These are phyloP conservation scores for Fusarium odoratissimum DNA, from an alignment of 2,329 filamentous ascomycete species.

Conservation along the genomic window DNA sequence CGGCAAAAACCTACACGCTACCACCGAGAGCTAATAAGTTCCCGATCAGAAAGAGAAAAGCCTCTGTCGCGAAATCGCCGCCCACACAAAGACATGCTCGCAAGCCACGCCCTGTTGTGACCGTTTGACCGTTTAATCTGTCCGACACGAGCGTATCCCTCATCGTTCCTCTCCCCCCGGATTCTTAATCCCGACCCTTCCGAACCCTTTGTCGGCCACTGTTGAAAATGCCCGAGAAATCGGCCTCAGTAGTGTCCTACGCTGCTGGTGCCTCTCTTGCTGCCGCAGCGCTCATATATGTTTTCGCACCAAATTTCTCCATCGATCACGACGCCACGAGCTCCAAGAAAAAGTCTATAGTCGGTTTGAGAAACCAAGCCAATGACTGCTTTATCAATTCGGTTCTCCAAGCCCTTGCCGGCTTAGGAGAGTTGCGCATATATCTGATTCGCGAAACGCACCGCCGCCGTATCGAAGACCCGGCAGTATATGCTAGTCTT, in stretches of 20 bases:
- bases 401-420: slow-evolving; percentile 91
- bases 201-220: slow-evolving; percentile 32
- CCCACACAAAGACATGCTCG: slow-evolving; percentile 39
- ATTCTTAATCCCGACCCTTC: slow-evolving; percentile 33
- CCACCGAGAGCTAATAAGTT: background rate
- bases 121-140: slow-evolving; percentile 40
- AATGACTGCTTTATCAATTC: slow-evolving; percentile 99
- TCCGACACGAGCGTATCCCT: slow-evolving; percentile 36
- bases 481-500: slow-evolving; percentile 76
- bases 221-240: slow-evolving; percentile 53
- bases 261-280: slow-evolving; percentile 95
- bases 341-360: slow-evolving; percentile 83
- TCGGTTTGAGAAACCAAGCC: slow-evolving; percentile 88
- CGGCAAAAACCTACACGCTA: background rate
- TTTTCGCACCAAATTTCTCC: slow-evolving; percentile 97
- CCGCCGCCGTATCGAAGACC: slow-evolving; percentile 81
- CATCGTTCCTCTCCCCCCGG: slow-evolving; percentile 1
- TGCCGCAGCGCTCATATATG: slow-evolving; percentile 94
- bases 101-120: slow-evolving; percentile 38
- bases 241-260: slow-evolving; percentile 75
- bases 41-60: background rate
- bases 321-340: slow-evolving; percentile 82
- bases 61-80: slow-evolving; percentile 4
- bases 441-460: slow-evolving; percentile 95
- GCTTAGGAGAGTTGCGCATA: slow-evolving; percentile 85